phyloP scores from a whole-genome alignment of 2,329 filamentous ascomycete genomes.

The Cladosporium sp. region DNA sequence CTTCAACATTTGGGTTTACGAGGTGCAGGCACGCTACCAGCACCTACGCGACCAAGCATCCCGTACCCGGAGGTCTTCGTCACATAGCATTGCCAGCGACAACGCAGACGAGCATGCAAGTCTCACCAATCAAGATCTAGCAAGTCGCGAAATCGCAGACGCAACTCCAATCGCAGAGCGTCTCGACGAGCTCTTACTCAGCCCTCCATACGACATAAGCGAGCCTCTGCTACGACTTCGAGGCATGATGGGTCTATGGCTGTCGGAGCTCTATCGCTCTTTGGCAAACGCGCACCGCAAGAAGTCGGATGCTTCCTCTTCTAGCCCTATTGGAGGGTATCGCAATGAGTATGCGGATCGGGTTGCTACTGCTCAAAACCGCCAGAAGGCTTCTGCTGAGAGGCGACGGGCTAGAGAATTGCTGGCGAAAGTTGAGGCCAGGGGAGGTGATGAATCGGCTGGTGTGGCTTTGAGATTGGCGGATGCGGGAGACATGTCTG shows the following conservation, averaged over 20 bases:
- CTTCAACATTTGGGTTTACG: conserved; percentile 79
- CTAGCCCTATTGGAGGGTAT: not conserved
- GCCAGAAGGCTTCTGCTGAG: conserved; percentile 8
- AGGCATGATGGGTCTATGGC: conserved; percentile 73
- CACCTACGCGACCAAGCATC: conserved; percentile 37
- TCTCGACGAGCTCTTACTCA: conserved; percentile 71
- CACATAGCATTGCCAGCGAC: conserved; percentile 26
- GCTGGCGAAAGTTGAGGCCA: not conserved
- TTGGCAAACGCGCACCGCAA: conserved; percentile 12
- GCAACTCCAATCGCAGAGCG: conserved; percentile 66
- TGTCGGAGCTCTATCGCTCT: conserved; percentile 62
- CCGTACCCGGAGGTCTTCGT: conserved; percentile 21
- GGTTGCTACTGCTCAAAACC: conserved; percentile 4
- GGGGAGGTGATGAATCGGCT: not conserved
- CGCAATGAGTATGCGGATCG: conserved; percentile 9
- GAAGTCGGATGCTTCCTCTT: not conserved
- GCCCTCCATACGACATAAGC: conserved; percentile 70
- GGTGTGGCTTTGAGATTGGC: not conserved
- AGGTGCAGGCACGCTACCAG: conserved; percentile 63
- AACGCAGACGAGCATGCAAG: conserved; percentile 21
- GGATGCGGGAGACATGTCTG: conserved; percentile 14
- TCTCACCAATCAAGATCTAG: not conserved
- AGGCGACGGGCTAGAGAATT: conserved; percentile 8
- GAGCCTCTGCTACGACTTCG: conserved; percentile 68
- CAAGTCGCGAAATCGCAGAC: conserved; percentile 52